Evolutionary conservation across 352 stramenopile species (phyloP).

Genomic region (Hyaloperonospora arabidopsidis): DNA sequence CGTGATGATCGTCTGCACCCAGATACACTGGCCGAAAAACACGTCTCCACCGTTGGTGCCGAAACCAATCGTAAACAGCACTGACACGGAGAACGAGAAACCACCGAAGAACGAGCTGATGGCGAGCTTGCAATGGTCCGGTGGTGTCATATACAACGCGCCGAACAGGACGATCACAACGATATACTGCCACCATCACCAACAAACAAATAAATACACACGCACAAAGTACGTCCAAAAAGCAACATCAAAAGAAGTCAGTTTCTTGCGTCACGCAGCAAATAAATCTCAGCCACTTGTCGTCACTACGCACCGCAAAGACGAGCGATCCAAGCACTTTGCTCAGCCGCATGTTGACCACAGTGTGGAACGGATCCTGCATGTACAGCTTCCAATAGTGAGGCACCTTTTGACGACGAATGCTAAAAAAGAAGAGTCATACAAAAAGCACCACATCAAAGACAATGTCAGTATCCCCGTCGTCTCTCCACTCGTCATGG

Average conservation of each 20-base stretch:
- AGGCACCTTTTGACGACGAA: constrained; percentile 65
- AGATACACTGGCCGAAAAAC: constrained; percentile 89
- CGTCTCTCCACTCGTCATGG: not conserved
- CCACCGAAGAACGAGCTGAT: constrained; percentile 64
- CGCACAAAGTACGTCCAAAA: not conserved
- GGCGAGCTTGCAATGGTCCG: constrained; percentile 52
- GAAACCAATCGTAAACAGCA: constrained; percentile 78
- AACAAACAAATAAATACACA: constrained; percentile 6
- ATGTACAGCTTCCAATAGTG: constrained; percentile 82
- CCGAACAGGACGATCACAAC: constrained; percentile 56
- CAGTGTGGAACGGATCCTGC: constrained; percentile 74
- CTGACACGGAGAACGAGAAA: constrained; percentile 77
- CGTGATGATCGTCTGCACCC: constrained; percentile 90
- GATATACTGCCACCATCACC: constrained; percentile 48
- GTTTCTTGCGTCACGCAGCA: not conserved
- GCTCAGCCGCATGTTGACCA: constrained; percentile 75
- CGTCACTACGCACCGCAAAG: constrained; percentile 22
- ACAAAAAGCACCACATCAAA: not conserved
- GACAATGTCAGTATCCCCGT: not conserved
- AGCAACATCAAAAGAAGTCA: too few relatives aligned
- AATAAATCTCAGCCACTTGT: constrained; percentile 1
- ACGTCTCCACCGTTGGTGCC: constrained; percentile 69
- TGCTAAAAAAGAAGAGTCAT: constrained; percentile 27
- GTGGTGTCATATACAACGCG: constrained; percentile 66
- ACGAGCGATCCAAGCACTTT: constrained; percentile 53